These are phyloP conservation scores for Clonostachys solani DNA, from an alignment of 2,329 filamentous ascomycete species.

Conservation along the genomic window DNA sequence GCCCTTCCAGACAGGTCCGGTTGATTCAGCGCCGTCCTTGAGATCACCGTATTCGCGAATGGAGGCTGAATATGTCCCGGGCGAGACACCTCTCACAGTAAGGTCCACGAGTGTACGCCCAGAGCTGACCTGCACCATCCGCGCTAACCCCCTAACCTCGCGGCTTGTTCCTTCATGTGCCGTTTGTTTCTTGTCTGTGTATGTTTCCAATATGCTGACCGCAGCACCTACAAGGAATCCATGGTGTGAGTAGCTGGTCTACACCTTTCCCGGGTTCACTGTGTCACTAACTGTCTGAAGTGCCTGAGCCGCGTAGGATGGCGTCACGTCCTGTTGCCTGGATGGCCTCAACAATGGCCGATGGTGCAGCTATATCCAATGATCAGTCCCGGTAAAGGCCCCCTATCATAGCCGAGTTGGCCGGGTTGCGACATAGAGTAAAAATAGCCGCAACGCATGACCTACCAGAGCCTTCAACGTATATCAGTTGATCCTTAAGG, in stretches of 20 bases:
- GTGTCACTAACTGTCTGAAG: conserved; percentile 67
- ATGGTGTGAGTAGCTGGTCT: background rate
- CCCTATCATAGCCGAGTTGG: background rate
- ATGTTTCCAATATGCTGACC: conserved; percentile 93
- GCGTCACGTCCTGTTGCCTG: conserved; percentile 89
- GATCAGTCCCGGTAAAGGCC: background rate
- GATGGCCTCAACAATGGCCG: conserved; percentile 83
- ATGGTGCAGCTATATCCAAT: conserved; percentile 66
- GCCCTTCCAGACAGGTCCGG: conserved; percentile 70
- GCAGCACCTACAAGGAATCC: conserved; percentile 56
- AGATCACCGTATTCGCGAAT: conserved; percentile 87
- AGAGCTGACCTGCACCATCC: conserved; percentile 87
- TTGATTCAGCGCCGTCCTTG: conserved; percentile 74
- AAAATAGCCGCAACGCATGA: background rate
- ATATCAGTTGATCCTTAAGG: conserved; percentile 77
- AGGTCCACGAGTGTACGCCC: conserved; percentile 81
- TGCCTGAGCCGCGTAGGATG: conserved; percentile 85
- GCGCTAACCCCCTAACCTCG: conserved; percentile 77
- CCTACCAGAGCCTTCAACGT: conserved; percentile 77
- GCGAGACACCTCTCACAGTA: conserved; percentile 75
- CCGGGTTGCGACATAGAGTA: background rate
- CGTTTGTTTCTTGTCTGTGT: conserved; percentile 51
- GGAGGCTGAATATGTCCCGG: conserved; percentile 79
- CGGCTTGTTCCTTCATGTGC: conserved; percentile 32
- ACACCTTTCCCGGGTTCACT: background rate